phyloP scores from a whole-genome alignment of 352 stramenopile genomes.

The Phytophthora rubi region DNA sequence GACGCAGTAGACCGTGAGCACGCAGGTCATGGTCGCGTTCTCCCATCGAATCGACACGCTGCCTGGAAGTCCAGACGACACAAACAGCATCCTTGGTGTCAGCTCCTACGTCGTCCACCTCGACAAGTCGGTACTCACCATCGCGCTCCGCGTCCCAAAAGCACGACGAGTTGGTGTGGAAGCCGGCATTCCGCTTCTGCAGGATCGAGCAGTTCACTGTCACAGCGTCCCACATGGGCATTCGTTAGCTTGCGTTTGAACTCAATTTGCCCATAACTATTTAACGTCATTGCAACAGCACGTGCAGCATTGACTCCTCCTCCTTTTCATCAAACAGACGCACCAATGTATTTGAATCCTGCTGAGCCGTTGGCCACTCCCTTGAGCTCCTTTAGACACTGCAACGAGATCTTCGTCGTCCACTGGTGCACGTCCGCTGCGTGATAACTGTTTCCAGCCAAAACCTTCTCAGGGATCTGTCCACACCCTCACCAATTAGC shows the following conservation, averaged over 20 bases:
- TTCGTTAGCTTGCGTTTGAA: constrained; percentile 34
- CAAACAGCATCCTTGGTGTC: constrained; percentile 15
- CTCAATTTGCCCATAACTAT: constrained; percentile 43
- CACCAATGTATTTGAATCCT: constrained; percentile 91
- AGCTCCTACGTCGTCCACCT: not conserved
- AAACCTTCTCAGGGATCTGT: constrained; percentile 77
- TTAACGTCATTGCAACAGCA: constrained; percentile 38
- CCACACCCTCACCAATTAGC: constrained; percentile 7
- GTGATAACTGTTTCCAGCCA: constrained; percentile 76
- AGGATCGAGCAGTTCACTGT: constrained; percentile 88
- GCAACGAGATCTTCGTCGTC: constrained; percentile 77
- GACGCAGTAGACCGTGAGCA: constrained; percentile 77
- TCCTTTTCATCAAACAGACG: constrained; percentile 7
- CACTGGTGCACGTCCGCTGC: constrained; percentile 82
- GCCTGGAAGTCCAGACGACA: constrained; percentile 38
- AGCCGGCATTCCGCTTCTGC: constrained; percentile 90
- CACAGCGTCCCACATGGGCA: constrained; percentile 11
- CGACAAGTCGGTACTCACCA: constrained; percentile 45
- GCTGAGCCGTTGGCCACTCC: constrained; percentile 81
- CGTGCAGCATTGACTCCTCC: not conserved
- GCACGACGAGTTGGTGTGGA: constrained; percentile 87
- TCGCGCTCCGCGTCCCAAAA: constrained; percentile 89
- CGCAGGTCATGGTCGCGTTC: constrained; percentile 75
- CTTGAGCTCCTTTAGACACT: constrained; percentile 87
- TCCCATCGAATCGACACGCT: constrained; percentile 81